Evolutionary conservation across 768 basidiomycete genomes (phyloP).

Genomic region (Panellus pusillus): DNA sequence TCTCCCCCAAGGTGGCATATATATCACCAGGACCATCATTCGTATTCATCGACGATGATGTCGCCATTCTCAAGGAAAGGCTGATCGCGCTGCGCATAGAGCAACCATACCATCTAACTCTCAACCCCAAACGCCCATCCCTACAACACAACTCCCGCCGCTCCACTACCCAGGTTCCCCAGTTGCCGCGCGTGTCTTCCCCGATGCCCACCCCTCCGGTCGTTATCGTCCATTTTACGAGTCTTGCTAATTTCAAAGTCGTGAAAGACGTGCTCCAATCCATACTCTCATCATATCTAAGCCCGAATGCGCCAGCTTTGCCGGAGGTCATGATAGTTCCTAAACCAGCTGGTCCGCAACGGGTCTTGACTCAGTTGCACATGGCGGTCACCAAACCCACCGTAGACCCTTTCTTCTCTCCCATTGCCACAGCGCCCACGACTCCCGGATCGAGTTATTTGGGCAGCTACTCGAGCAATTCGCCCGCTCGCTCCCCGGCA

Average conservation of each 20-base stretch:
- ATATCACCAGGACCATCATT: conserved; percentile 49
- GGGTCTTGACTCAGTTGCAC: conserved; percentile 89
- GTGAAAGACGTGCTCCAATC: conserved; percentile 85
- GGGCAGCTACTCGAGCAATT: conserved; percentile 32
- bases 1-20: conserved; percentile 4
- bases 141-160: conserved; percentile 71
- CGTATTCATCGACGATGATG: conserved; percentile 91
- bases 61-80: conserved; percentile 73
- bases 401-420: conserved; percentile 88
- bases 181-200: conserved; percentile 43
- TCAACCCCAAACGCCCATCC: conserved; percentile 61
- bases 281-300: conserved; percentile 48
- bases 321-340: conserved; percentile 97
- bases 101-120: conserved; percentile 41
- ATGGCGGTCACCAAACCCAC: conserved; percentile 84
- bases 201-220: conserved; percentile 33
- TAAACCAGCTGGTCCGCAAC: conserved; percentile 93
- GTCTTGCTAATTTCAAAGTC: conserved; percentile 82
- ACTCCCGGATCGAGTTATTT: conserved; percentile 62
- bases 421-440: conserved; percentile 91
- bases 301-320: conserved; percentile 42
- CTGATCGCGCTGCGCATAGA: conserved; percentile 68
- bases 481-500: conserved; percentile 34
- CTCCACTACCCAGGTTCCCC: conserved; percentile 79
- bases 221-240: conserved; percentile 89